These are phyloP conservation scores for Colletotrichum zoysiae DNA, from an alignment of 2,329 filamentous ascomycete genomes.

Conservation along the genomic window DNA sequence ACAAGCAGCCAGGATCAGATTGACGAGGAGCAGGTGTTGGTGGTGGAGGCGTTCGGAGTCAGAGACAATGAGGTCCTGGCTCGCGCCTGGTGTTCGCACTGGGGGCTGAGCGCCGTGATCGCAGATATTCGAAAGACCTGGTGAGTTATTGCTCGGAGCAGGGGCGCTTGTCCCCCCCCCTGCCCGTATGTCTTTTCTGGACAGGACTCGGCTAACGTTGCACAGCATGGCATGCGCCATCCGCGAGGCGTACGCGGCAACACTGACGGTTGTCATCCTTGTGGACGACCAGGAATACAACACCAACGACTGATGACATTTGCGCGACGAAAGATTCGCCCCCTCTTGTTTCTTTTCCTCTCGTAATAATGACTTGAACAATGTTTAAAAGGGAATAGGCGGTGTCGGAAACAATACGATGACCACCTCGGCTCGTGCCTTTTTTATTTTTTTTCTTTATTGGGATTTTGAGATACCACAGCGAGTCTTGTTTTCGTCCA, in stretches of 20 bases:
- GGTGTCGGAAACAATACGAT: slow-evolving; percentile 1
- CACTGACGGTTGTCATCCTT: slow-evolving; percentile 78
- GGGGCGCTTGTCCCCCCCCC: neutral
- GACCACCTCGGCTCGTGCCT: slow-evolving; percentile 6
- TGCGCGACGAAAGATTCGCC: neutral
- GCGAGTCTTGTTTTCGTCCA: slow-evolving; percentile 28
- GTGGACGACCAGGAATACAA: slow-evolving; percentile 59
- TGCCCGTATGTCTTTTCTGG: neutral
- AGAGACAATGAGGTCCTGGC: slow-evolving; percentile 82
- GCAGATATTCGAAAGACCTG: slow-evolving; percentile 78
- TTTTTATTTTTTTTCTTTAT: slow-evolving; percentile 25
- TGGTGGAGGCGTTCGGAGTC: slow-evolving; percentile 79
- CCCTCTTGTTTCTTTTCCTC: neutral
- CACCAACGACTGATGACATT: slow-evolving; percentile 35
- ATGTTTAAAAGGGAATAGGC: slow-evolving; percentile 2
- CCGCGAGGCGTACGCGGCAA: slow-evolving; percentile 80
- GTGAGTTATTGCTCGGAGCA: slow-evolving; percentile 58
- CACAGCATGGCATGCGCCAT: slow-evolving; percentile 78
- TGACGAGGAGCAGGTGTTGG: slow-evolving; percentile 75
- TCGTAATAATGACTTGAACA: slow-evolving; percentile 16
- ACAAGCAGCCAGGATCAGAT: slow-evolving; percentile 53
- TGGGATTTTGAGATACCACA: slow-evolving; percentile 34
- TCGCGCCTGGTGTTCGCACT: slow-evolving; percentile 82
- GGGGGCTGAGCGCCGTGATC: slow-evolving; percentile 78
- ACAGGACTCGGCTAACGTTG: neutral